A percentile compares a stretch with the other conserved stretches of the same genome.
phyloP scores from a whole-genome alignment of 2,329 filamentous ascomycete genomes.

The Pseudogymnoascus sp. region DNA sequence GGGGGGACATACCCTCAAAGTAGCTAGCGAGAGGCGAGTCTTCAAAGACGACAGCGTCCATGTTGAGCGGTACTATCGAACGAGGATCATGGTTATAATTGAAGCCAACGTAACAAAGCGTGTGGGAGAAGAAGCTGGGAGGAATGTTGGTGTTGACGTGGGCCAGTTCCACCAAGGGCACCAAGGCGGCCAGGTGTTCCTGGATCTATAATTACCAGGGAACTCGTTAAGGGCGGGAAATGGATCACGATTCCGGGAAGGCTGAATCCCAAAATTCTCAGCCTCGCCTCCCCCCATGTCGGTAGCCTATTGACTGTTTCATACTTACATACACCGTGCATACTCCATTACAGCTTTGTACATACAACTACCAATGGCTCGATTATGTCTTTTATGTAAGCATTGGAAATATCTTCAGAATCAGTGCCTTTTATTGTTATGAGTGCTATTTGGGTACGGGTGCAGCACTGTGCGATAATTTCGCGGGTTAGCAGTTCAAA shows the following conservation, averaged over 20 bases:
- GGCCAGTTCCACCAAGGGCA: neutral
- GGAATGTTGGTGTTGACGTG: constrained; percentile 5
- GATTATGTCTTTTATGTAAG: neutral
- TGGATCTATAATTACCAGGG: neutral
- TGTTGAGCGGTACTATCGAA: constrained; percentile 30
- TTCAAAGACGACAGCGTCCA: constrained; percentile 85
- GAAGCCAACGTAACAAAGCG: neutral
- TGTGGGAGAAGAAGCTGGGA: neutral
- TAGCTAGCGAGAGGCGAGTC: constrained; percentile 83
- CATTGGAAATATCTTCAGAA: neutral
- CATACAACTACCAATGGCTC: neutral
- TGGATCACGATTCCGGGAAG: neutral
- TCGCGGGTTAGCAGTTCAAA: neutral
- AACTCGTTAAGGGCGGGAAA: constrained; percentile 4
- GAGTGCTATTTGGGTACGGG: no score
- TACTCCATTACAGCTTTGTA: neutral
- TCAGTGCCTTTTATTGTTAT: neutral
- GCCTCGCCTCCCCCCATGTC: neutral
- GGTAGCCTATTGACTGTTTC: neutral
- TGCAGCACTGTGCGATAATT: neutral
- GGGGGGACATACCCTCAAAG: constrained; percentile 62
- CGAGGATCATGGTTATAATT: constrained; percentile 8
- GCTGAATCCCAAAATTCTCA: neutral
- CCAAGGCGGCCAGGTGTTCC: constrained; percentile 4
- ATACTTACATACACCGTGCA: neutral